Evolutionary conservation across 148 eudicot genomes (phyloP), one percentile per base, ranked within the genome.

Genomic region (Fagopyrum esculentum): DNA sequence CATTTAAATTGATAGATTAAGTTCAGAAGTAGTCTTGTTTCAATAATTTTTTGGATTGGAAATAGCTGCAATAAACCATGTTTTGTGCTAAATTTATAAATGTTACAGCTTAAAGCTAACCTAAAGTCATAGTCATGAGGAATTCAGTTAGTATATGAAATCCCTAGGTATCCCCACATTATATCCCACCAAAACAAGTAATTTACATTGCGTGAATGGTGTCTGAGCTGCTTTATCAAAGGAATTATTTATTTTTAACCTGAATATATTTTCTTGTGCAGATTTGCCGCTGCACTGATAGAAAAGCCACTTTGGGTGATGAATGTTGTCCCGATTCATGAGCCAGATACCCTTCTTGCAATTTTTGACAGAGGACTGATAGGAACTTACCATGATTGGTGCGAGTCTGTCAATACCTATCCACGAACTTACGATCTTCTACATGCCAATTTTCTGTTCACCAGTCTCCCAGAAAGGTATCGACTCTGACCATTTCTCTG

Each of bases 341-440:
- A 83, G 26, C 86, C 90, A 4, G 97, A 95, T 77, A 92, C 97
- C 16, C 87, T 95, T 73, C 73, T 89, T 52, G 78, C 89, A 55
- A 95, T 95, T 45, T 95, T 85, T 45, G 99, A 90, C 69, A 87
- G 99, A 79, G 99, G 99, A 74, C 79, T 95, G 74, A 90, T 95
- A 13, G 99, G 99, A 45, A 77, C 89, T 6, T 95, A 95, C 79
- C 99, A 95, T 72, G 97, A 95, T 74, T 92, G 98, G 98, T 95
- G 99, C 16, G 99, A 95, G 82, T 87, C 98, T n/a, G 85, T 95
- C 63, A 95, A 84, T 77, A 95, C 98, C 60, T 95, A 95, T 80
- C 99, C 99, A 19, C 86, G 99, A 76, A 80, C 87, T 19, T 95
- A 86, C 54, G 99, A 95, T 89, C 89, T 92, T 61, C 85, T 95